A percentile compares a stretch with the other conserved stretches of the same genome.
Conservation (phyloP, 2,329 filamentous ascomycete species). For the Aspergillus luchuensis region DNA sequence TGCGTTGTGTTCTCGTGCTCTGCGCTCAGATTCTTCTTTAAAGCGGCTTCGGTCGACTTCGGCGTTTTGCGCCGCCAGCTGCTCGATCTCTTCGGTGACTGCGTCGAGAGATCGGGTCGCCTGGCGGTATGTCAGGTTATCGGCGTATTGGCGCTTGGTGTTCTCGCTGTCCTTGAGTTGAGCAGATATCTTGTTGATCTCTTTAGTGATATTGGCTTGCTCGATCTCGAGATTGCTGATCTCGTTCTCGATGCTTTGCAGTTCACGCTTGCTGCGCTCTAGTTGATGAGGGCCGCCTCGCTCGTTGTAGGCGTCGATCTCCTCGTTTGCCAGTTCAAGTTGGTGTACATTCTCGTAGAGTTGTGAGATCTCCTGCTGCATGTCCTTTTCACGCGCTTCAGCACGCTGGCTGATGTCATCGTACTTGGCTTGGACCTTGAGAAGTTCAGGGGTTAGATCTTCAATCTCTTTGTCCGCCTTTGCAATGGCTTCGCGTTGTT, state of each 20-base stretch:
- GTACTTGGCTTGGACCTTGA: conserved; percentile 72
- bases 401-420: conserved; percentile 75
- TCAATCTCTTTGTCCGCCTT: conserved; percentile 73
- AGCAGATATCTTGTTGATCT: conserved; percentile 75
- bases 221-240: conserved; percentile 69
- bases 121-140: conserved; percentile 85
- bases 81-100: conserved; percentile 69
- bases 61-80: conserved; percentile 77
- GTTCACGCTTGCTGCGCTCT: conserved; percentile 67
- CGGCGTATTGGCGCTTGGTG: conserved; percentile 81
- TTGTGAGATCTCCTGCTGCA: conserved; percentile 70
- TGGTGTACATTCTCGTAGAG: conserved; percentile 75
- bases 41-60: conserved; percentile 79
- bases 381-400: conserved; percentile 69
- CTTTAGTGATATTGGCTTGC: conserved; percentile 64
- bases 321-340: conserved; percentile 71
- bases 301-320: conserved; percentile 78
- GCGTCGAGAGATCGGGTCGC: conserved; percentile 68
- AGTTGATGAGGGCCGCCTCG: conserved; percentile 74
- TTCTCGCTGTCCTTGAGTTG: conserved; percentile 77
- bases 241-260: conserved; percentile 66
- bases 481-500: conserved; percentile 70
- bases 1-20: conserved; percentile 68
- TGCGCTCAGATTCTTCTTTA: conserved; percentile 65
- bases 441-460: conserved; percentile 71